These are phyloP conservation scores for Nephelium lappaceum DNA, from an alignment of 345 rosid species.

Conservation along the genomic window DNA sequence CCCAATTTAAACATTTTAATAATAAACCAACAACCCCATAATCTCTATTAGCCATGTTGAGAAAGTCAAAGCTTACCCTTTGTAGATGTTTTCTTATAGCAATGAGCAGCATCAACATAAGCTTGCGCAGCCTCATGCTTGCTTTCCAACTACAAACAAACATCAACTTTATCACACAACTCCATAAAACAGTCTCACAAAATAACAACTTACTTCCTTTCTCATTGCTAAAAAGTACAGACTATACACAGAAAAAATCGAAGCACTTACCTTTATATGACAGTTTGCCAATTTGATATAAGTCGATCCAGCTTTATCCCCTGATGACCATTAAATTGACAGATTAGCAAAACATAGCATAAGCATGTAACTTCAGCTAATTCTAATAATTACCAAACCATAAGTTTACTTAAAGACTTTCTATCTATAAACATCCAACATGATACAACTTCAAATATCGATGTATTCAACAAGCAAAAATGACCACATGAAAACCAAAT, in stretches of 20 bases:
- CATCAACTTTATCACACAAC: conserved; percentile 5
- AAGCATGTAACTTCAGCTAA: background rate
- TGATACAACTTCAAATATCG: background rate
- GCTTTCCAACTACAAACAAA: conserved; percentile 66
- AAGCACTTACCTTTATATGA: conserved; percentile 58
- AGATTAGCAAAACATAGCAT: background rate
- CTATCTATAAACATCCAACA: background rate
- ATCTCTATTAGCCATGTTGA: background rate
- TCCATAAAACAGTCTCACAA: background rate
- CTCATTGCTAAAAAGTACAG: background rate
- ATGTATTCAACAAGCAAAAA: background rate
- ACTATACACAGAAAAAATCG: background rate
- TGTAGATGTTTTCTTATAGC: conserved; percentile 77
- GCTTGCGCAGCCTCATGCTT: conserved; percentile 89
- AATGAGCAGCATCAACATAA: conserved; percentile 85
- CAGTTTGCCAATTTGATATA: conserved; percentile 75
- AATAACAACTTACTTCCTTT: background rate
- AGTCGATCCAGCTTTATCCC: conserved; percentile 82
- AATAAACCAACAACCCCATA: background rate
- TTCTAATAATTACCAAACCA: background rate
- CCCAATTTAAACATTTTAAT: background rate
- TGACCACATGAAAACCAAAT: background rate
- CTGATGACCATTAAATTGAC: conserved; percentile 39
- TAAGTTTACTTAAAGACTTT: background rate
- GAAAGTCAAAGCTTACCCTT: conserved; percentile 49